These are phyloP conservation scores for Metschnikowia kofuensis DNA, from an alignment of 805 yeast species.

Conservation along the genomic window DNA sequence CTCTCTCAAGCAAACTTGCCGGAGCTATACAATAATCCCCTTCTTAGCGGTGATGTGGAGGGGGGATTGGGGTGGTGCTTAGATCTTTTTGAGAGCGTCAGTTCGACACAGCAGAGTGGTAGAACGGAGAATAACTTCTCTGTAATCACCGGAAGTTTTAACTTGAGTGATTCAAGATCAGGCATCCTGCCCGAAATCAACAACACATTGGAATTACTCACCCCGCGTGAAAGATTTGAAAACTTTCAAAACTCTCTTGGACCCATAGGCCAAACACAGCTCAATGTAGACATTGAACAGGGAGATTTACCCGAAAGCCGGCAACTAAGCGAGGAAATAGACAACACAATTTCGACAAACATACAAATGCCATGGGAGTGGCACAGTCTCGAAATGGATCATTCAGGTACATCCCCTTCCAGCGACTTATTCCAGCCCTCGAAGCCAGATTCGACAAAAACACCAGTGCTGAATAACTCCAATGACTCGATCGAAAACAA, in stretches of 20 bases:
- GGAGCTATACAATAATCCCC: constrained; percentile 1
- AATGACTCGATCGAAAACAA: neutral
- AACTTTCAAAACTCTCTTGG: neutral
- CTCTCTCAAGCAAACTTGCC: neutral
- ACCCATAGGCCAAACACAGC: too few relatives aligned
- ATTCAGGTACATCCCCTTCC: neutral
- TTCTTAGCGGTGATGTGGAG: constrained; percentile 1
- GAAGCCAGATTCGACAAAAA: neutral
- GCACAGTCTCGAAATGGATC: constrained; percentile 1
- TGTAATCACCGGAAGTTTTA: neutral
- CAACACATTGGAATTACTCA: neutral
- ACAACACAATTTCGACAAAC: neutral
- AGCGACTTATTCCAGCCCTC: neutral
- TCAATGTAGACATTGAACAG: too few relatives aligned
- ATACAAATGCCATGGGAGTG: constrained; percentile 6
- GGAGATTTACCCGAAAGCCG: neutral
- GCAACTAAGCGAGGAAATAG: neutral
- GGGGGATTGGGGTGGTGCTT: constrained; percentile 5
- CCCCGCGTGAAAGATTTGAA: neutral
- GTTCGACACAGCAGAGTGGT: neutral
- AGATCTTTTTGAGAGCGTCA: constrained; percentile 2
- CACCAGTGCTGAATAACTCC: neutral
- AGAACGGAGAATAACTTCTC: neutral
- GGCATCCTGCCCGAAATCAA: neutral
- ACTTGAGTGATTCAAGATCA: neutral